phyloP scores from a whole-genome alignment of 2,329 filamentous ascomycete genomes.

The Fusarium stilboides region DNA sequence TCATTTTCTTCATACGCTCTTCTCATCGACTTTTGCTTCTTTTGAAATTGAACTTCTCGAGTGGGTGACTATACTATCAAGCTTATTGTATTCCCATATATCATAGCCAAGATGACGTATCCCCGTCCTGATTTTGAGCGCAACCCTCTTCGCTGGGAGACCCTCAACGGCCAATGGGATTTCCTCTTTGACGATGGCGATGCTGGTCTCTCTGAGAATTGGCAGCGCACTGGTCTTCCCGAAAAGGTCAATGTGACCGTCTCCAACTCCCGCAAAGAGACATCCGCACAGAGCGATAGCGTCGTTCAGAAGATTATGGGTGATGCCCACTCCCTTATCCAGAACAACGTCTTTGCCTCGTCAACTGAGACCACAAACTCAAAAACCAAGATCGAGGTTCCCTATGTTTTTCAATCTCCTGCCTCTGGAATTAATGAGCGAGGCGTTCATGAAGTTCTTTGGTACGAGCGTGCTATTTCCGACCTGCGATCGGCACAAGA shows the following conservation, averaged over 20 bases:
- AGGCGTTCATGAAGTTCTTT: constrained; percentile 76
- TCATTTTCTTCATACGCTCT: constrained; percentile 2
- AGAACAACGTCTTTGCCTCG: constrained; percentile 60
- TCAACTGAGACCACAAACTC: constrained; percentile 53
- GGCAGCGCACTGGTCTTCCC: constrained; percentile 69
- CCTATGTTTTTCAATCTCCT: constrained; percentile 75
- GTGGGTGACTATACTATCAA: background rate
- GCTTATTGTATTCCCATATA: background rate
- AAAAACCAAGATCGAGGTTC: constrained; percentile 72
- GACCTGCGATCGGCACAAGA: constrained; percentile 65
- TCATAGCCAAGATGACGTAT: constrained; percentile 58
- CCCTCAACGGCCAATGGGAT: constrained; percentile 74
- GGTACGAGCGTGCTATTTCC: constrained; percentile 71
- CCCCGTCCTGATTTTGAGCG: constrained; percentile 77
- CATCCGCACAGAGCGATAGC: constrained; percentile 55
- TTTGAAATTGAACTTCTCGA: constrained; percentile 8
- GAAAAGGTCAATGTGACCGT: constrained; percentile 54
- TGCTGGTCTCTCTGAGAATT: constrained; percentile 65
- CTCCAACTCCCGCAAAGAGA: constrained; percentile 48
- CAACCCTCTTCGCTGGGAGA: constrained; percentile 68
- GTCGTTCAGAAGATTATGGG: constrained; percentile 63
- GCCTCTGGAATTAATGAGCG: constrained; percentile 75
- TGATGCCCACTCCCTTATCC: constrained; percentile 63
- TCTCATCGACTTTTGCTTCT: background rate
- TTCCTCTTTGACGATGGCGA: constrained; percentile 78